Evolutionary conservation across 2,329 filamentous ascomycete genomes (phyloP).

Genomic region (Clonostachys chloroleuca): DNA sequence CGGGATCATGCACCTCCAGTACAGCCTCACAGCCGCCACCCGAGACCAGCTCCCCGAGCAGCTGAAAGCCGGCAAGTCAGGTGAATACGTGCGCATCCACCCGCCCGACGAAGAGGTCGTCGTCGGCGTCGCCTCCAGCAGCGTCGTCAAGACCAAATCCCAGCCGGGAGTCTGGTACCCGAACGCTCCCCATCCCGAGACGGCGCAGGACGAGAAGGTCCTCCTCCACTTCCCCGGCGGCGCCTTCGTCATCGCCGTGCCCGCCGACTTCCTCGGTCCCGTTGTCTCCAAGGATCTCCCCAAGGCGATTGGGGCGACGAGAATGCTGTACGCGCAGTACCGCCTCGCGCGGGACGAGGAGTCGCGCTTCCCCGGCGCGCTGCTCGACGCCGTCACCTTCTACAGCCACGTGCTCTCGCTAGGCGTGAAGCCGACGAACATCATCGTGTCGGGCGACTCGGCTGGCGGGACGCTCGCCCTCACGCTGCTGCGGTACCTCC

Average conservation of each 20-base stretch:
- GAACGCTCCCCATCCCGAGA: neutral
- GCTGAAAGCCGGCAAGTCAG: neutral
- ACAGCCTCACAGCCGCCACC: neutral
- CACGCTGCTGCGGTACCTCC: conserved; percentile 19
- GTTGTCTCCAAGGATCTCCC: neutral
- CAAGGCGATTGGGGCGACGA: neutral
- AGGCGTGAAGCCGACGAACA: conserved; percentile 13
- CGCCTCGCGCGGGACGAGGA: conserved; percentile 9
- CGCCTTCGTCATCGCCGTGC: neutral
- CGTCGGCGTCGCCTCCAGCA: conserved; percentile 3
- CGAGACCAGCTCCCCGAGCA: neutral
- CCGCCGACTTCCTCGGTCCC: neutral
- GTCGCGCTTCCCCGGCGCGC: conserved; percentile 17
- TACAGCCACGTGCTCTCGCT: conserved; percentile 15
- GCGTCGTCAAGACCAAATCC: conserved; percentile 3
- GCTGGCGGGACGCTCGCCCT: conserved; percentile 21
- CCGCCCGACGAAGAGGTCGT: conserved; percentile 1
- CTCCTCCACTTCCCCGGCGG: neutral
- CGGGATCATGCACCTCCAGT: neutral
- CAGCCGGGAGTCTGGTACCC: conserved; percentile 11
- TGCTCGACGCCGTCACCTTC: conserved; percentile 20
- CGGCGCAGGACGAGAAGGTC: neutral
- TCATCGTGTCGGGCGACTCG: conserved; percentile 22
- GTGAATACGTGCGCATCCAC: neutral
- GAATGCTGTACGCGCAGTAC: conserved; percentile 12